Base-by-base conservation (phyloP, 169 alveolate species). In the Cryptosporidium baileyi region DNA sequence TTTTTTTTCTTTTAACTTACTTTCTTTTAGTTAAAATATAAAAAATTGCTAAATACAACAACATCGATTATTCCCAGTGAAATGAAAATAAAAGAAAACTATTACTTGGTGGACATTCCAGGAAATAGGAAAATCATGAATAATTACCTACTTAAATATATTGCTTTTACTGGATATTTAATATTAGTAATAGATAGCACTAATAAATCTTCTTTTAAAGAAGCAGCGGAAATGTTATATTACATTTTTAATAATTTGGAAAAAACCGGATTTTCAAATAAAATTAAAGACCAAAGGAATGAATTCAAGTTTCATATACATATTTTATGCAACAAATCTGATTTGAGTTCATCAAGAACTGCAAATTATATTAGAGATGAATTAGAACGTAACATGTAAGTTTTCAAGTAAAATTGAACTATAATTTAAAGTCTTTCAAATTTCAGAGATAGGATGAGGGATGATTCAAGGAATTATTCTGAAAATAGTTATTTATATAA, bases 171-270 rank as follows among this genome's bases (percentile, higher is more conserved):
- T 6, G 45, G 15, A 30, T 59, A 80, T 15, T 15, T 65, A 9
- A 63, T 81, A 40, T 32, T 81, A 17, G 80, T 81, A 24, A 47
- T 63, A 32, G 89, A 81, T 36, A 67, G 88, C 7, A 62, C 47
- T 11, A 82, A 65, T 49, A 81, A 65, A n/a, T 80, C 89, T 11
- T 36, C 80, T 38, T 81, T 81, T 38, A 81, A 41, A 17, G 80
- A 63, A 15, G 85, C 88, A 26, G 89, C 89, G 13, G 89, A 81
- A 34, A 36, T 61, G 24, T 15, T 81, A n/a, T 81, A 32, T 24
- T 74, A 34, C 3, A 54, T 74, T 22, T 8, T 6, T 24, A 36
- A 61, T 32, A 26, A 28, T 32, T 6, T 57, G 26, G 32, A 22
- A 6, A 2, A 47, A n/a, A 47, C 28, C 26, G 36, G 17, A 0